Base-by-base conservation (phyloP, 805 yeast genomes). In the Candida xiaguanensis region DNA sequence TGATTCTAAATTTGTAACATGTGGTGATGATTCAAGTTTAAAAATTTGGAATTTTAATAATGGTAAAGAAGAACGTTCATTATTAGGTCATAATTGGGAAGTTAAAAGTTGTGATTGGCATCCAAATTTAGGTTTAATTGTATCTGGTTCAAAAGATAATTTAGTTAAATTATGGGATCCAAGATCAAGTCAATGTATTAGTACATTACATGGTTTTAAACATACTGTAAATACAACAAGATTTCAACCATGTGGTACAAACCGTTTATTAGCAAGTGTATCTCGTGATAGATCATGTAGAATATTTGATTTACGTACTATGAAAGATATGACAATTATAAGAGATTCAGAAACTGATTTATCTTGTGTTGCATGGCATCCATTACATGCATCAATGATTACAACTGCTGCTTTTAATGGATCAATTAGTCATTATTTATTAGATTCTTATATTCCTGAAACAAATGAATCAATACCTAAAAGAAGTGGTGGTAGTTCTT, bases 31-130 rank as follows among this genome's bases (percentile, higher is more conserved):
- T 61, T 84, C 88, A 37, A 75, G 83, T 5, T 67, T 91, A 44
- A 95, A 93, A 57, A 82, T 93, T 27, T 93, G 98, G 97, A 87
- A 90, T 62, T 93, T 93, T 63, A 83, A 86, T 55, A 86, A 84
- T 54, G 93, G 93, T 26, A 68, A 75, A 42, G 93, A 87, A 50
- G 99, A 93, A 56, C 65, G 85, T 34, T 71, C 78, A 0, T 68
- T 93, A 39, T 74, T 80, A 17, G 98, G 98, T 2, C 99, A 93
- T 63, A 96, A 95, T 58, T 93, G 99, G 99, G 99, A 93, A 62
- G 97, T 93, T 16, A 93, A 93, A 57, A 80, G 90, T 39, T 86
- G 95, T 39, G 98, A 93, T 60, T 93, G 99, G 99, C 99, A 93
- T 61, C 86, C 95, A 4, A 71, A 74, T 9, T 65, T 87, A 61